Base-by-base conservation (phyloP, 2,329 filamentous ascomycete genomes). In the Colletotrichum magnum region DNA sequence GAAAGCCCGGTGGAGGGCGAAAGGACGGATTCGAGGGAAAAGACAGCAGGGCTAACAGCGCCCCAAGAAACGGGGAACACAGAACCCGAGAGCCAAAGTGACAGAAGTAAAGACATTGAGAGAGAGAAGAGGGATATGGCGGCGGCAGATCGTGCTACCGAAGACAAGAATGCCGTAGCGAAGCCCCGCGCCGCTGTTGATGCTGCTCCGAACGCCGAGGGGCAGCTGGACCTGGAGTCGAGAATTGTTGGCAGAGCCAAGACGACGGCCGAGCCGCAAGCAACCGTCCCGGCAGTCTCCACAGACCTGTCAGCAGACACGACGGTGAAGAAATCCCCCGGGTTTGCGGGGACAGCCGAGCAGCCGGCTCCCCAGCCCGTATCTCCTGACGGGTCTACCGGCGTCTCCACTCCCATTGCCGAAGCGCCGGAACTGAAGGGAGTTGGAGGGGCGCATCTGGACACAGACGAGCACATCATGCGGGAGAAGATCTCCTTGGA, bases 371-470 rank as follows among this genome's bases (percentile, higher is more conserved):
- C 63, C 6, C 36, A 16, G 21, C 36, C 56, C 10, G 36, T 13
- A 16, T 57, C 47, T 21, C 41, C 39, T 6, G 24, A 45, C 18
- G 48, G 6, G 52, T 45, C 18, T 13, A 18, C 28, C 67, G 59
- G 45, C 64, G 32, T 36, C 32, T 36, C 32, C 32, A 74, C 10
- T 43, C 66, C n/a, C 71, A 69, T 6, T 62, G 43, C 54, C 45
- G 58, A 70, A 12, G 48, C 58, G n/a, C 58, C 69, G 9, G 70
- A 72, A 13, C 69, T 77, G 15, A 69, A 74, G 21, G 76, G 75
- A n/a, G 72, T 77, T 12, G 75, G 75, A 12, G 75, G 73, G 32
- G 74, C 72, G 7, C 66, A 75, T 51, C 39, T 72, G 43, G 71
- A 61, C 6, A 53, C 71, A n/a, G 72, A 75, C 16, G 69, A 71